Percentiles rank a stretch among this genome's conserved stretches.
Evolutionary conservation across 257 asterid species (phyloP).

Genomic region (Salvia miltiorrhiza): DNA sequence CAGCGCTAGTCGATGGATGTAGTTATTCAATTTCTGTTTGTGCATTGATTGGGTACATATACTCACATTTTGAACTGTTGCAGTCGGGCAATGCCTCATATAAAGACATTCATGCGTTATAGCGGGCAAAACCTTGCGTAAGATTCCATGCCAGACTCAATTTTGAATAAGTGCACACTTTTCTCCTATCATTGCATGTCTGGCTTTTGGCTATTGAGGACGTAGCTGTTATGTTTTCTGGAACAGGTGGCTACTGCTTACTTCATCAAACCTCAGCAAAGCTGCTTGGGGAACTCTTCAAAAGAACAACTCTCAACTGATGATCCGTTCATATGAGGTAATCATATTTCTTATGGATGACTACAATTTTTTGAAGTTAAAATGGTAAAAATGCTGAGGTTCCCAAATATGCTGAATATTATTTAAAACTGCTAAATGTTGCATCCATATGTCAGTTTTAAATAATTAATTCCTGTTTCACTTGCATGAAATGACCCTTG

Average conservation of each 20-base stretch:
- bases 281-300: slow-evolving; percentile 99
- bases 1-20: background rate
- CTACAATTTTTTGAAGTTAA: background rate
- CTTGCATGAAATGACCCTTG: slow-evolving; percentile 5
- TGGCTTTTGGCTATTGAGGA: slow-evolving; percentile 11
- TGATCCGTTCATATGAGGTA: slow-evolving; percentile 98
- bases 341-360: background rate
- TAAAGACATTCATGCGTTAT: slow-evolving; percentile 87
- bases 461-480: background rate
- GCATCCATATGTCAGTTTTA: background rate
- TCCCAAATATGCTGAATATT: background rate
- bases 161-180: background rate
- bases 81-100: slow-evolving; percentile 99
- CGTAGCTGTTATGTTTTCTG: slow-evolving; percentile 4
- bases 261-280: slow-evolving; percentile 96
- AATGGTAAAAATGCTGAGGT: background rate
- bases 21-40: background rate
- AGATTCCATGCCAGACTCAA: slow-evolving; percentile 25
- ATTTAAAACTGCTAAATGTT: background rate
- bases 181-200: slow-evolving; percentile 13
- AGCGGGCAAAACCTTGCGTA: slow-evolving; percentile 94
- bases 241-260: slow-evolving; percentile 85
- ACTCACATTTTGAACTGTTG: slow-evolving; percentile 17
- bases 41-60: slow-evolving; percentile 19
- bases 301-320: slow-evolving; percentile 89